Conservation (phyloP, 352 stramenopile genomes). For the Phytophthora hybrid region DNA sequence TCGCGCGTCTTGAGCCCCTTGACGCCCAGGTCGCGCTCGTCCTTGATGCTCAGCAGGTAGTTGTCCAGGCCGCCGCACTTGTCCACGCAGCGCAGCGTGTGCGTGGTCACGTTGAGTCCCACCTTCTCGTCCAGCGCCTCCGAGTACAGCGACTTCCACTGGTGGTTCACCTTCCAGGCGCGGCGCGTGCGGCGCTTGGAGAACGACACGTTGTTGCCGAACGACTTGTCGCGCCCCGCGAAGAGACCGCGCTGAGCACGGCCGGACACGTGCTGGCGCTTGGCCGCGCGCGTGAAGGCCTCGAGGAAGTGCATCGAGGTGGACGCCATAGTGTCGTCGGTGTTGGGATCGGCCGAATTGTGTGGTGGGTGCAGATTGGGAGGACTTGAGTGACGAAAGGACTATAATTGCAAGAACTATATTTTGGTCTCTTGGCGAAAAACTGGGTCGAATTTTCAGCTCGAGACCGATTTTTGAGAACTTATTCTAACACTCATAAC, state of each 20-base stretch:
- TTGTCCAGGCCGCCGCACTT: slow-evolving; percentile 95
- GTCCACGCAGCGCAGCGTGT: slow-evolving; percentile 94
- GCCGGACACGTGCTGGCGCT: slow-evolving; percentile 78
- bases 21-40: slow-evolving; percentile 79
- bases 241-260: slow-evolving; percentile 91
- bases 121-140: slow-evolving; percentile 95
- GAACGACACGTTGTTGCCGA: slow-evolving; percentile 96
- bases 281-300: slow-evolving; percentile 63
- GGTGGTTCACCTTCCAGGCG: slow-evolving; percentile 95
- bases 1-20: slow-evolving; percentile 71
- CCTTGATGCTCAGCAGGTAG: slow-evolving; percentile 93
- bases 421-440: no score
- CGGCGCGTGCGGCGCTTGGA: slow-evolving; percentile 92
- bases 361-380: no score
- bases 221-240: slow-evolving; percentile 93
- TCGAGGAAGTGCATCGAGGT: slow-evolving; percentile 60
- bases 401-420: no score
- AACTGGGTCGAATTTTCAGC: no score
- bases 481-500: no score
- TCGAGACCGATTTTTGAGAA: no score
- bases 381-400: no score
- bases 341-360: background rate
- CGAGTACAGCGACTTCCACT: slow-evolving; percentile 89
- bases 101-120: slow-evolving; percentile 92
- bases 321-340: slow-evolving; percentile 28